Evolutionary conservation across 805 yeast species (phyloP).

Genomic region (Kazachstania bromeliacearum): DNA sequence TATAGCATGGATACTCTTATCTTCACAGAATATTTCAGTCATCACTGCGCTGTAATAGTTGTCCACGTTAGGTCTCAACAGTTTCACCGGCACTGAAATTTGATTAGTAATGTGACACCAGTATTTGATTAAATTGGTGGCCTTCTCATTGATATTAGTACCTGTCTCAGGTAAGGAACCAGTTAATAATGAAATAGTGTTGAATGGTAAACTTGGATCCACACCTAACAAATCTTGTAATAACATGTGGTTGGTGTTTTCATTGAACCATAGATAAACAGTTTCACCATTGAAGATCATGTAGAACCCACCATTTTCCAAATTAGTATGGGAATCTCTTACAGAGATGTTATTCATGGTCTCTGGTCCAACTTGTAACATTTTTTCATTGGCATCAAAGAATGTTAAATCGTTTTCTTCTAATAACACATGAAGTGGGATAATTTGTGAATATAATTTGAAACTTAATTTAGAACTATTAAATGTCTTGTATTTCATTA

Average conservation of each 20-base stretch:
- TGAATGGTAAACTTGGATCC: slow-evolving; percentile 21
- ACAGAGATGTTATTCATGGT: slow-evolving; percentile 43
- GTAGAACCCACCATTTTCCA: slow-evolving; percentile 65
- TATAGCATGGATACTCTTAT: slow-evolving; percentile 45
- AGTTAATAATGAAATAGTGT: slow-evolving; percentile 21
- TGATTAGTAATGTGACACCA: slow-evolving; percentile 27
- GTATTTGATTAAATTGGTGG: slow-evolving; percentile 50
- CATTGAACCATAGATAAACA: slow-evolving; percentile 58
- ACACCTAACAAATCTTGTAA: slow-evolving; percentile 70
- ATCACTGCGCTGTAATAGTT: slow-evolving; percentile 29
- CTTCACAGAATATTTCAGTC: slow-evolving; percentile 62
- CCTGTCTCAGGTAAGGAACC: slow-evolving; percentile 60
- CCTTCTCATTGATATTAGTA: slow-evolving; percentile 60
- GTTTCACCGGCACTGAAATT: slow-evolving; percentile 18
- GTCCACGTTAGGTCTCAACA: slow-evolving; percentile 28
- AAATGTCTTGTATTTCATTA: slow-evolving; percentile 38
- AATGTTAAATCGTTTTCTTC: slow-evolving; percentile 45
- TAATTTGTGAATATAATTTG: slow-evolving; percentile 71
- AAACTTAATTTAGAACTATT: slow-evolving; percentile 45
- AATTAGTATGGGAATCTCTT: slow-evolving; percentile 27
- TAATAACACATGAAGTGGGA: slow-evolving; percentile 57
- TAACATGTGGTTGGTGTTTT: slow-evolving; percentile 54
- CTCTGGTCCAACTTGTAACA: slow-evolving; percentile 30
- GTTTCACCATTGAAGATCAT: slow-evolving; percentile 60
- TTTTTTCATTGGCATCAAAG: slow-evolving; percentile 33